Evolutionary conservation across 257 asterid genomes (phyloP).

Genomic region (Perilla frutescens): DNA sequence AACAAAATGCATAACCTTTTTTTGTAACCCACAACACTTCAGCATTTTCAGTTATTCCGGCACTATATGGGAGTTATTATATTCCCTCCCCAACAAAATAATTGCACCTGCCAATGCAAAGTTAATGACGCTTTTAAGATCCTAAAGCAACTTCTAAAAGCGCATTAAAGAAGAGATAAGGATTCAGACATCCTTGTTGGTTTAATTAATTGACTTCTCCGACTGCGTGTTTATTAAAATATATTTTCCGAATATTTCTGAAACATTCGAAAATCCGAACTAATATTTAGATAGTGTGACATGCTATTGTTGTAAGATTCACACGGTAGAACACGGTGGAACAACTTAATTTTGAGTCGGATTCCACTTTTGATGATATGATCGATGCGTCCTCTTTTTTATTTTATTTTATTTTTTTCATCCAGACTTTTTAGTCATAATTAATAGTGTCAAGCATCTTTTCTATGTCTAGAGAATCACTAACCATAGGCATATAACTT

Average conservation of each 20-base stretch:
- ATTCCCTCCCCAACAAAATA: constrained; percentile 26
- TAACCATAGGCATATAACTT: constrained; percentile 2
- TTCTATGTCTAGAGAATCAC: neutral
- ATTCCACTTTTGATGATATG: constrained; percentile 28
- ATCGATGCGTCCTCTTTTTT: neutral
- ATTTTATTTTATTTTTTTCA: neutral
- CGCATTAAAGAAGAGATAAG: constrained; percentile 47
- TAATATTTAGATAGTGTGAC: constrained; percentile 16
- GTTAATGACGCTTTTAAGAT: constrained; percentile 40
- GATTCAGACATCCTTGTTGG: constrained; percentile 44
- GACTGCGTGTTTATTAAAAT: neutral
- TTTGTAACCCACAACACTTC: neutral
- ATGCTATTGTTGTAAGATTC: constrained; percentile 32
- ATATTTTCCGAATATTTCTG: constrained; percentile 18
- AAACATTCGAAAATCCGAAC: constrained; percentile 21
- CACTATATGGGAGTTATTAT: constrained; percentile 30
- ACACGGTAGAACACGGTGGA: constrained; percentile 60
- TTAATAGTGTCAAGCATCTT: constrained; percentile 5
- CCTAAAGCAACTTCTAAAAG: constrained; percentile 44
- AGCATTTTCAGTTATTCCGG: constrained; percentile 30
- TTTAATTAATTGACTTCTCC: constrained; percentile 37
- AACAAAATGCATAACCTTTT: neutral
- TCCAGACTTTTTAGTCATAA: neutral
- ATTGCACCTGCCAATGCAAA: constrained; percentile 35
- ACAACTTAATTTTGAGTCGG: constrained; percentile 34